phyloP scores from a whole-genome alignment of 2,329 filamentous ascomycete genomes.

The Macrophomina phaseolina region DNA sequence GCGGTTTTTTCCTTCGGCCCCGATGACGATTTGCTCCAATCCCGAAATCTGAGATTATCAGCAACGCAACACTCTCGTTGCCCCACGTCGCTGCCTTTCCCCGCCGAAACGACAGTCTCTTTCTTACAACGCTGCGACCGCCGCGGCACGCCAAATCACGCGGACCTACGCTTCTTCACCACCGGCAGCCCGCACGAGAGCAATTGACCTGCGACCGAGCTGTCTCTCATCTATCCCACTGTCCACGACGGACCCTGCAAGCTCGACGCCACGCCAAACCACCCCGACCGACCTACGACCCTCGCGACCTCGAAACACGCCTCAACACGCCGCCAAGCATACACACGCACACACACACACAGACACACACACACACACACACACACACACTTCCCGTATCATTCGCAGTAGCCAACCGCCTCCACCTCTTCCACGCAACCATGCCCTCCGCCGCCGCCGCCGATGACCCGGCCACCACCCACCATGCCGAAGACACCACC shows the following conservation, averaged over 20 bases:
- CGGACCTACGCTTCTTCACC: no score
- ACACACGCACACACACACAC: neutral
- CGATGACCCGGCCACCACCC: neutral
- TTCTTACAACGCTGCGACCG: neutral
- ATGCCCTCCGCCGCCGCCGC: constrained; percentile 1
- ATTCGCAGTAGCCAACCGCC: neutral
- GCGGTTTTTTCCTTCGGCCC: neutral
- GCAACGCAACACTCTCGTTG: no score
- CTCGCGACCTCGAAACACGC: no score
- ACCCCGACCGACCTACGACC: no score
- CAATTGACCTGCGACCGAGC: neutral
- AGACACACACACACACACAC: neutral
- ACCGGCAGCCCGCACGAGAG: no score
- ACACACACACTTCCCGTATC: neutral
- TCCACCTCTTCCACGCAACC: neutral
- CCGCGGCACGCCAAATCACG: neutral
- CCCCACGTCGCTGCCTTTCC: neutral
- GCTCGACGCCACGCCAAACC: no score
- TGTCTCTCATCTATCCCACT: no score
- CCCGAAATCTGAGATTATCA: neutral
- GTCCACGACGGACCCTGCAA: no score
- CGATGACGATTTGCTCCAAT: constrained; percentile 15
- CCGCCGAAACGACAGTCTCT: neutral
- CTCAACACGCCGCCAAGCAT: neutral
- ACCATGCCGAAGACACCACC: neutral